phyloP scores from a whole-genome alignment of 2,329 filamentous ascomycete genomes.

The Aureobasidium sp. region DNA sequence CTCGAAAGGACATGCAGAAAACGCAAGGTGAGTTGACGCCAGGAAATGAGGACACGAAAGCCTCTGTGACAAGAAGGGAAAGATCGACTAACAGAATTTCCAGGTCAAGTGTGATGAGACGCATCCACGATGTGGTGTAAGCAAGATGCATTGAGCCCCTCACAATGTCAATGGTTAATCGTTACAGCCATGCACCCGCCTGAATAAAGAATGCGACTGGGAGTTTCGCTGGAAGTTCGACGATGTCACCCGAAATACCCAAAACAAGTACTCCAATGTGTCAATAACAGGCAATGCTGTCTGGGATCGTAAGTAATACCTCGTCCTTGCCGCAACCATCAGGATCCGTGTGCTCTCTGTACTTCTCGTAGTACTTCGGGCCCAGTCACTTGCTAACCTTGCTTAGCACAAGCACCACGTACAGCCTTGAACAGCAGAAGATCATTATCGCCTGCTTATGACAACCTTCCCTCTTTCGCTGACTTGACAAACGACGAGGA shows the following conservation, averaged over 20 bases:
- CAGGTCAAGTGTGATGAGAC: conserved; percentile 51
- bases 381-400: neutral
- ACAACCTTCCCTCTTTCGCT: conserved; percentile 49
- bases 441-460: conserved; percentile 24
- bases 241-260: conserved; percentile 29
- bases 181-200: conserved; percentile 43
- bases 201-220: conserved; percentile 53
- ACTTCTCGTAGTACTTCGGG: neutral
- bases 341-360: neutral
- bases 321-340: neutral
- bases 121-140: conserved; percentile 47
- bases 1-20: conserved; percentile 28
- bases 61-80: neutral
- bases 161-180: neutral
- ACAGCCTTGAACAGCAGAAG: neutral
- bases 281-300: conserved; percentile 45
- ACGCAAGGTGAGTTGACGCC: conserved; percentile 24
- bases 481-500: conserved; percentile 50
- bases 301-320: conserved; percentile 47
- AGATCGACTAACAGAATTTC: conserved; percentile 20
- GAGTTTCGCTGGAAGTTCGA: conserved; percentile 42
- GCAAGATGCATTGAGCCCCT: conserved; percentile 16
- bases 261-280: conserved; percentile 36
- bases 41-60: neutral
- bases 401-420: conserved; percentile 9